Evolutionary conservation across 495 filamentous ascomycete species (phyloP).

Genomic region (Aspergillus avenaceus): DNA sequence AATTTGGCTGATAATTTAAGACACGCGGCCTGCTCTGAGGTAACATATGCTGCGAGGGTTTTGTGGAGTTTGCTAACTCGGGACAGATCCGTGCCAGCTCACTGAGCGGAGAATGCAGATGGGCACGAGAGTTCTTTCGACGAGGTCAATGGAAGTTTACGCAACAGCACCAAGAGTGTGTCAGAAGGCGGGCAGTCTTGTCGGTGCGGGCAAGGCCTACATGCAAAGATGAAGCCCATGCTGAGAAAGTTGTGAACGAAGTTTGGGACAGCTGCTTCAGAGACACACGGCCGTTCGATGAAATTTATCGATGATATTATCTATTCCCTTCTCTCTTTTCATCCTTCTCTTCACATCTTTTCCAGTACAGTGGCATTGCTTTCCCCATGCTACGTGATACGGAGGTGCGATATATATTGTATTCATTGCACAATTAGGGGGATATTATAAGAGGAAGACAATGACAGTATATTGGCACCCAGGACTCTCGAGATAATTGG

Average conservation of each 20-base stretch:
- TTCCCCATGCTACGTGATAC: no score
- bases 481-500: no score
- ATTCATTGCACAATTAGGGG: no score
- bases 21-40: constrained; percentile 95
- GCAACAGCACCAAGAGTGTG: constrained; percentile 90
- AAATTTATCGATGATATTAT: constrained; percentile 76
- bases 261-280: constrained; percentile 96
- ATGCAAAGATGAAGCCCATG: constrained; percentile 84
- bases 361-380: no score
- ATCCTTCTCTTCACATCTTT: no score
- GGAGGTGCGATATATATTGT: no score
- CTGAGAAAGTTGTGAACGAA: constrained; percentile 83
- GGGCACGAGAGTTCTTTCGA: constrained; percentile 78
- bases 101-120: constrained; percentile 90
- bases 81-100: constrained; percentile 83
- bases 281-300: constrained; percentile 93
- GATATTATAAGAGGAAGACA: no score
- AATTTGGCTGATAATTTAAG: constrained; percentile 73
- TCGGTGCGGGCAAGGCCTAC: constrained; percentile 69
- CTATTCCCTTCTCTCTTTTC: not conserved
- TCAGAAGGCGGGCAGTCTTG: constrained; percentile 70
- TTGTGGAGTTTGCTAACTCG: not conserved
- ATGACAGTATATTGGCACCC: no score
- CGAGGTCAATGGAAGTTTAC: constrained; percentile 82
- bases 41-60: constrained; percentile 25